These are phyloP conservation scores for Exophiala calicioides DNA, from an alignment of 2,329 filamentous ascomycete genomes.

Conservation along the genomic window DNA sequence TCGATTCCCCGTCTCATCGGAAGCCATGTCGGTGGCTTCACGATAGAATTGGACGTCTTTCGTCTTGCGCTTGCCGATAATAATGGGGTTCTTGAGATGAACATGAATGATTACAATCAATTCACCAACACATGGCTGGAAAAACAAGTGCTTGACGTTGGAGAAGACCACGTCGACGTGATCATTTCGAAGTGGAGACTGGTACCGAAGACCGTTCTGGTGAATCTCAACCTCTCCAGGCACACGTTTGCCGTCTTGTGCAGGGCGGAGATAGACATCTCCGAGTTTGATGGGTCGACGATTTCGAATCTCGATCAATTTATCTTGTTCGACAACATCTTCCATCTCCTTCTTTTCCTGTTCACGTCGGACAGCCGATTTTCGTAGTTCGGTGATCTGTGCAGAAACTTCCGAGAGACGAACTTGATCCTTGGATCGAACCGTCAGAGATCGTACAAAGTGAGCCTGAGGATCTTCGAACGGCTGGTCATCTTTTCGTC, in stretches of 20 bases:
- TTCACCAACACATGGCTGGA: slow-evolving; percentile 95
- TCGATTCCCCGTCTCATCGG: slow-evolving; percentile 96
- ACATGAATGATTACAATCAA: slow-evolving; percentile 98
- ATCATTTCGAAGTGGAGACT: slow-evolving; percentile 75
- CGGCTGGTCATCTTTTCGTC: slow-evolving; percentile 93
- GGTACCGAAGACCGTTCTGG: slow-evolving; percentile 96
- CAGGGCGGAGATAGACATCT: slow-evolving; percentile 92
- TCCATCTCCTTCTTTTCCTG: slow-evolving; percentile 99
- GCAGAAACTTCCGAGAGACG: slow-evolving; percentile 88
- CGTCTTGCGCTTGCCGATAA: slow-evolving; percentile 98
- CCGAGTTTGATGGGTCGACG: slow-evolving; percentile 87
- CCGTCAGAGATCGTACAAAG: slow-evolving; percentile 92
- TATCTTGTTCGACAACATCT: slow-evolving; percentile 98
- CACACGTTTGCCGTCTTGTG: slow-evolving; percentile 94
- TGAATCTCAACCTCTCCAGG: slow-evolving; percentile 96
- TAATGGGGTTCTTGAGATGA: slow-evolving; percentile 95
- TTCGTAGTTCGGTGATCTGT: slow-evolving; percentile 95
- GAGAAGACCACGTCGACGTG: slow-evolving; percentile 95
- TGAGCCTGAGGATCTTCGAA: slow-evolving; percentile 96
- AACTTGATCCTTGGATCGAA: slow-evolving; percentile 85
- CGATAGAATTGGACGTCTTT: slow-evolving; percentile 98
- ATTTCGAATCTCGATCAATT: slow-evolving; percentile 90
- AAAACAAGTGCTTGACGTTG: slow-evolving; percentile 98
- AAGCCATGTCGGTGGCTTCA: slow-evolving; percentile 97
- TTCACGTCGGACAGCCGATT: slow-evolving; percentile 85